Evolutionary conservation across 768 basidiomycete genomes (phyloP).

Genomic region (Tylopilus plumbeoviolaceoides): DNA sequence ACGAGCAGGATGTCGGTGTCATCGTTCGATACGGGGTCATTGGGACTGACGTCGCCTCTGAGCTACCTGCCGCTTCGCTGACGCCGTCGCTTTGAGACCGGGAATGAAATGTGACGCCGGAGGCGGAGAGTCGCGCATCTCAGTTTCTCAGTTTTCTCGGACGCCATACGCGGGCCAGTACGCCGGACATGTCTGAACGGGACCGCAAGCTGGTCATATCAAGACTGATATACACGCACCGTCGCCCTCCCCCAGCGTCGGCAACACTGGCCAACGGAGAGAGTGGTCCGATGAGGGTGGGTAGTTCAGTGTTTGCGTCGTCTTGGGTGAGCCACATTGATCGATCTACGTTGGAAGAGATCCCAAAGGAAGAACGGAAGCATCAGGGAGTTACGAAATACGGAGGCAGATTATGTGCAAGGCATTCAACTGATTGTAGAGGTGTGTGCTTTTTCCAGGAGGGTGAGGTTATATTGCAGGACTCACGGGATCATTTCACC

Average conservation of each 20-base stretch:
- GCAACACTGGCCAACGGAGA: too few species aligned
- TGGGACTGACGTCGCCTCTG: too few species aligned
- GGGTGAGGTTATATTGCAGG: background rate
- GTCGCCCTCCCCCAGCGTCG: too few species aligned
- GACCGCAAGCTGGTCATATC: conserved; percentile 58
- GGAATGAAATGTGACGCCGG: too few species aligned
- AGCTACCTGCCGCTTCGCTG: too few species aligned
- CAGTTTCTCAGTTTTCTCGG: too few species aligned
- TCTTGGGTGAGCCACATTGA: conserved; percentile 95
- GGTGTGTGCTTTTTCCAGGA: conserved; percentile 45
- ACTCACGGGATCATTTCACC: background rate
- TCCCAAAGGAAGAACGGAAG: too few species aligned
- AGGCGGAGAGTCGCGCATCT: too few species aligned
- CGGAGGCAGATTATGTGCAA: conserved; percentile 86
- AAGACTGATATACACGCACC: conserved; percentile 52
- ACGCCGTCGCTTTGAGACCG: too few species aligned
- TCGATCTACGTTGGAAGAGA: conserved; percentile 71
- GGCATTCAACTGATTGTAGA: conserved; percentile 90
- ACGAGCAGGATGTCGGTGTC: conserved; percentile 58
- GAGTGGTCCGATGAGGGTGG: conserved; percentile 34
- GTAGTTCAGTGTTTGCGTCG: conserved; percentile 60
- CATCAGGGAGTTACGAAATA: conserved; percentile 95
- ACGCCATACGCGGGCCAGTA: conserved; percentile 37
- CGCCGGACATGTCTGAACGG: conserved; percentile 42
- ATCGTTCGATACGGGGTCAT: too few species aligned